Evolutionary conservation across 148 eudicot species (phyloP).

Genomic region (Fagopyrum tataricum): DNA sequence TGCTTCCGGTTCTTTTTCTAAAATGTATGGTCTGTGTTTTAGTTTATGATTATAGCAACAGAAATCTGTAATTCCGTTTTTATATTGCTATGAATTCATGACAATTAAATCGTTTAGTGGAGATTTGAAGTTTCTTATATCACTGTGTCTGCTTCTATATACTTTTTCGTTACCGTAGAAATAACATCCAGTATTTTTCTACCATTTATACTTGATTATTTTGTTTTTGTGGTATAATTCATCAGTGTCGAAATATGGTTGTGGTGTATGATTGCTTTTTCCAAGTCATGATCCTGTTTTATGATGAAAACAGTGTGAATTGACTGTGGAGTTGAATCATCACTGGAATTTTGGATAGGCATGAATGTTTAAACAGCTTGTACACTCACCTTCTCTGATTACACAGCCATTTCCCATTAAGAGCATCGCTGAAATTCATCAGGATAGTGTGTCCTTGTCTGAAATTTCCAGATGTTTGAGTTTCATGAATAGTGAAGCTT

Average conservation of each 20-base stretch:
- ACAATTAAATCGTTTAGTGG: neutral
- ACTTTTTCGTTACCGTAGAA: neutral
- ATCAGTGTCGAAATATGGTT: neutral
- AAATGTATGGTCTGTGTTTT: neutral
- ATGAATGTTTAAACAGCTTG: neutral
- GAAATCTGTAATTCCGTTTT: neutral
- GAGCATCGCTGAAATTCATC: neutral
- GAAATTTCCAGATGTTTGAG: neutral
- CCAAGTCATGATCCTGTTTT: neutral
- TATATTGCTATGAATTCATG: neutral
- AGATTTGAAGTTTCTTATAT: neutral
- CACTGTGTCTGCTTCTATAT: neutral
- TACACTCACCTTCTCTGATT: neutral
- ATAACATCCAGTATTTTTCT: neutral
- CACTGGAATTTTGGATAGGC: neutral
- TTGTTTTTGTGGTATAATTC: neutral
- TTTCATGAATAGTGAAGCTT: neutral
- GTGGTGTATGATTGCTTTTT: neutral
- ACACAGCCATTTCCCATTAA: neutral
- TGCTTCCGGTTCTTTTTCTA: neutral
- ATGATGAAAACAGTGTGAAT: neutral
- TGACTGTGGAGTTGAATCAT: neutral
- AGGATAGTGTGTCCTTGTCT: neutral
- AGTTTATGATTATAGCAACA: constrained; percentile 1
- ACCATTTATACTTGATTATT: neutral